Percentiles rank a stretch among this genome's conserved stretches.
phyloP scores from a whole-genome alignment of 352 stramenopile species.

The Aphanomyces euteiches region DNA sequence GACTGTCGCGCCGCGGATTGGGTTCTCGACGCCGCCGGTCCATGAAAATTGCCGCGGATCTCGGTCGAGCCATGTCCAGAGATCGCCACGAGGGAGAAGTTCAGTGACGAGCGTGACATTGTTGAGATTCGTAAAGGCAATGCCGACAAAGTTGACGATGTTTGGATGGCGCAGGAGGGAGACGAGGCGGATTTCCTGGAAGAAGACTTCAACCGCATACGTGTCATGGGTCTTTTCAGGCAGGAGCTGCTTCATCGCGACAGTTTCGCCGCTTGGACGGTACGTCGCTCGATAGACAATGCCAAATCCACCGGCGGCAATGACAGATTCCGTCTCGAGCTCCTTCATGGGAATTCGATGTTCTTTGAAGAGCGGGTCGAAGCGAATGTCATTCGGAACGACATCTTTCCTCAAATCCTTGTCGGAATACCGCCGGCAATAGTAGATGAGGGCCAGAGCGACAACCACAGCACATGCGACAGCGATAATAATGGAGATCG shows the following conservation, averaged over 20 bases:
- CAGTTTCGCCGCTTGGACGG: background rate
- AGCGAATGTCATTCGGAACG: background rate
- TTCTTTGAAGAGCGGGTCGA: background rate
- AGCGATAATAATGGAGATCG: background rate
- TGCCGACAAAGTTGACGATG: constrained; percentile 43
- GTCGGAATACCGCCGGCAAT: background rate
- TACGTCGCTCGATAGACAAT: background rate
- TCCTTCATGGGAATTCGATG: background rate
- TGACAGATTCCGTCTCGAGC: background rate
- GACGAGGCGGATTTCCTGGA: constrained; percentile 38
- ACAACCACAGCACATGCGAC: background rate
- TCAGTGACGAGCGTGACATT: constrained; percentile 45
- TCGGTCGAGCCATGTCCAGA: constrained; percentile 38
- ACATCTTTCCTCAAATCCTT: background rate
- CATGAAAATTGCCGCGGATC: constrained; percentile 16
- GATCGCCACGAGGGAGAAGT: constrained; percentile 40
- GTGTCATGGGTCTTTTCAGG: constrained; percentile 18
- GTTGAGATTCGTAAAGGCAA: constrained; percentile 40
- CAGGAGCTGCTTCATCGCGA: background rate
- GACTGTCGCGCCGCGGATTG: background rate
- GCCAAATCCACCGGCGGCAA: background rate
- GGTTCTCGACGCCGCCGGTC: background rate
- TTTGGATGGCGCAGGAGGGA: constrained; percentile 41
- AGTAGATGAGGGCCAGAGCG: background rate
- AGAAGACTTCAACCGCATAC: constrained; percentile 35